Conservation (phyloP, 2,329 filamentous ascomycete species). For the Esteya vermicola region DNA sequence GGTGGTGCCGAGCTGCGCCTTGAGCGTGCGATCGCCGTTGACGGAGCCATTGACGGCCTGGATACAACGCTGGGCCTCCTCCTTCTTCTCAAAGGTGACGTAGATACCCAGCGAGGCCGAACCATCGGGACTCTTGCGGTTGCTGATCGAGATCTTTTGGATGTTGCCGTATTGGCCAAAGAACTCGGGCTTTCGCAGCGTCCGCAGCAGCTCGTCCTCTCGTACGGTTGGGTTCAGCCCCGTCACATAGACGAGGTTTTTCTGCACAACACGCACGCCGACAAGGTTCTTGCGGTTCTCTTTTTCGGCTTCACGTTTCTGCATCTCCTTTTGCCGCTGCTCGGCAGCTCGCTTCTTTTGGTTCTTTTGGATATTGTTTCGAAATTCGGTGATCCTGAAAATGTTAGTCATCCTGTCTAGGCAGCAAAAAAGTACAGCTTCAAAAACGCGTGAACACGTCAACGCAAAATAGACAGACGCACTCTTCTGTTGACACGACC, state of each 20-base stretch:
- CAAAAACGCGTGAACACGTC: background rate
- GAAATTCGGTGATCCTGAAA: slow-evolving; percentile 55
- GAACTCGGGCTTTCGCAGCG: slow-evolving; percentile 78
- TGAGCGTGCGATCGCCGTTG: slow-evolving; percentile 75
- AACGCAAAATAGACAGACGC: slow-evolving; percentile 24
- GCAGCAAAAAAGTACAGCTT: background rate
- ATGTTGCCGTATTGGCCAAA: slow-evolving; percentile 98
- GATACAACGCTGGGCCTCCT: slow-evolving; percentile 83
- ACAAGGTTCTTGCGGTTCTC: slow-evolving; percentile 92
- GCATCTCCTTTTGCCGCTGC: slow-evolving; percentile 81
- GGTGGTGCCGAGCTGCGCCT: slow-evolving; percentile 73
- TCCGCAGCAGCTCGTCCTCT: slow-evolving; percentile 85
- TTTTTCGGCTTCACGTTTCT: slow-evolving; percentile 91
- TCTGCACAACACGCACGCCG: slow-evolving; percentile 90
- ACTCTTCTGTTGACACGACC: slow-evolving; percentile 90
- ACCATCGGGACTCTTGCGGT: slow-evolving; percentile 63
- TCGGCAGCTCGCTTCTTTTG: slow-evolving; percentile 81
- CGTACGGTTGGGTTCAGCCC: slow-evolving; percentile 82
- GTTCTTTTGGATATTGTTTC: slow-evolving; percentile 70
- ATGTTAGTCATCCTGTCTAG: background rate
- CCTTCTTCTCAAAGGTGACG: slow-evolving; percentile 89
- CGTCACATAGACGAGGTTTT: slow-evolving; percentile 97
- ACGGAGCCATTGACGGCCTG: slow-evolving; percentile 81
- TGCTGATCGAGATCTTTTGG: slow-evolving; percentile 97
- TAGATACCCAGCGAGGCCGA: slow-evolving; percentile 91